Conservation (phyloP, 2,329 filamentous ascomycete species). For the Sordariomycetes sp. region DNA sequence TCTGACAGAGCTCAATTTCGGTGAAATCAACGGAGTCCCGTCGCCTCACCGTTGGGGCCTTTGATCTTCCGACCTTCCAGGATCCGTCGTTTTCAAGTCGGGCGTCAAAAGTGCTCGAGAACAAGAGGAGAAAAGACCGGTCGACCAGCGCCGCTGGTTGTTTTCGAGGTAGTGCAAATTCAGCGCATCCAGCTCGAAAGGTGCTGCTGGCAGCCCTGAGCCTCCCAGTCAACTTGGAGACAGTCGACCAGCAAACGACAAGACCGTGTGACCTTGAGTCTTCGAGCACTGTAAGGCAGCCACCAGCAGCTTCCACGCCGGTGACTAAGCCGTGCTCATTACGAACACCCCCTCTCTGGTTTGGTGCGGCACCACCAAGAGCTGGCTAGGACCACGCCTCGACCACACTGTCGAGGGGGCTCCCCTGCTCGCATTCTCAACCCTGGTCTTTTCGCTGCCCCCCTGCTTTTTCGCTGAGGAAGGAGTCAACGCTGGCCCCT, state of each 20-base stretch:
- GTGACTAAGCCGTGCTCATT: constrained; percentile 13
- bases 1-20: not conserved
- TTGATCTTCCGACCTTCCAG: too few relatives aligned
- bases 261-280: constrained; percentile 3
- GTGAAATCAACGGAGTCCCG: not conserved
- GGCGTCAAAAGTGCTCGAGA: too few relatives aligned
- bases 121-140: too few relatives aligned
- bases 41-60: not conserved
- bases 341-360: constrained; percentile 1
- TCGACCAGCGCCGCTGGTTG: too few relatives aligned
- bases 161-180: too few relatives aligned
- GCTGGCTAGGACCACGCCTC: constrained; percentile 5
- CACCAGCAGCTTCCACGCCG: constrained; percentile 10
- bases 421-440: constrained; percentile 6
- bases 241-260: not conserved
- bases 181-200: too few relatives aligned
- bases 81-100: too few relatives aligned
- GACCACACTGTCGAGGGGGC: constrained; percentile 13
- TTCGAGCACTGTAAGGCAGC: constrained; percentile 10
- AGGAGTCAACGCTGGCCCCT: constrained; percentile 1
- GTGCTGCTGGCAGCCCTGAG: too few relatives aligned
- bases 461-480: not conserved
- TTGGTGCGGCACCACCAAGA: not conserved
- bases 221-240: not conserved
- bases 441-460: constrained; percentile 2